Percentiles rank a stretch among this genome's conserved stretches.
phyloP scores from a whole-genome alignment of 2,329 filamentous ascomycete genomes.

The Arthroderma uncinatum region DNA sequence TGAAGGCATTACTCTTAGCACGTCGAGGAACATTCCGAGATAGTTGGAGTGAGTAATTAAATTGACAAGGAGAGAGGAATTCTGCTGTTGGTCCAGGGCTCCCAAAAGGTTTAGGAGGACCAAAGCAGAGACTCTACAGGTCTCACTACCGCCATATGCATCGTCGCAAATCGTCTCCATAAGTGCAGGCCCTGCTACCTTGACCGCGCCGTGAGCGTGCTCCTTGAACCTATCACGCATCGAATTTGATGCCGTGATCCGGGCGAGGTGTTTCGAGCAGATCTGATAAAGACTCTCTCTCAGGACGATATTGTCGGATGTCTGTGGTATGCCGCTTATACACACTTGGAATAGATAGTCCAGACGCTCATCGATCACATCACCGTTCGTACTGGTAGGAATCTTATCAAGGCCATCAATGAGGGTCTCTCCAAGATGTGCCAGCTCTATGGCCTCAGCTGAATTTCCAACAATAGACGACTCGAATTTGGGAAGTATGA shows the following conservation, averaged over 20 bases:
- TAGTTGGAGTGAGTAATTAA: slow-evolving; percentile 79
- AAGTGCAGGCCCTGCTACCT: slow-evolving; percentile 67
- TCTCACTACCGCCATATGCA: slow-evolving; percentile 70
- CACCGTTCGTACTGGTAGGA: slow-evolving; percentile 35
- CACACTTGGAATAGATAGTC: slow-evolving; percentile 86
- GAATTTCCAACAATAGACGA: slow-evolving; percentile 58
- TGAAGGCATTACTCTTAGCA: slow-evolving; percentile 62
- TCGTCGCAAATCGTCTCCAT: slow-evolving; percentile 87
- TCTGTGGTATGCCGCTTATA: slow-evolving; percentile 64
- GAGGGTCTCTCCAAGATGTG: slow-evolving; percentile 61
- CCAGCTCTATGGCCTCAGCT: slow-evolving; percentile 61
- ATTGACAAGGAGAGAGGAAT: slow-evolving; percentile 65
- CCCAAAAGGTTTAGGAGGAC: slow-evolving; percentile 72
- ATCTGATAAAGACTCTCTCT: slow-evolving; percentile 85
- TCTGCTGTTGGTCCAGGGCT: slow-evolving; percentile 58
- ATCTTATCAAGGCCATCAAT: slow-evolving; percentile 34
- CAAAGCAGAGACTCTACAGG: slow-evolving; percentile 73
- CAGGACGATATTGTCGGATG: slow-evolving; percentile 57
- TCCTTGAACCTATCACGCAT: slow-evolving; percentile 18
- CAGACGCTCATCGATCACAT: slow-evolving; percentile 75
- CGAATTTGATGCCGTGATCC: slow-evolving; percentile 22
- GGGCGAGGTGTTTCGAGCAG: slow-evolving; percentile 71
- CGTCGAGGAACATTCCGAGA: slow-evolving; percentile 78
- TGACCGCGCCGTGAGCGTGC: slow-evolving; percentile 54
- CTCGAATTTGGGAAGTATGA: slow-evolving; percentile 80